These are phyloP conservation scores for Lithospermum erythrorhizon DNA, from an alignment of 257 asterid species.

Conservation along the genomic window DNA sequence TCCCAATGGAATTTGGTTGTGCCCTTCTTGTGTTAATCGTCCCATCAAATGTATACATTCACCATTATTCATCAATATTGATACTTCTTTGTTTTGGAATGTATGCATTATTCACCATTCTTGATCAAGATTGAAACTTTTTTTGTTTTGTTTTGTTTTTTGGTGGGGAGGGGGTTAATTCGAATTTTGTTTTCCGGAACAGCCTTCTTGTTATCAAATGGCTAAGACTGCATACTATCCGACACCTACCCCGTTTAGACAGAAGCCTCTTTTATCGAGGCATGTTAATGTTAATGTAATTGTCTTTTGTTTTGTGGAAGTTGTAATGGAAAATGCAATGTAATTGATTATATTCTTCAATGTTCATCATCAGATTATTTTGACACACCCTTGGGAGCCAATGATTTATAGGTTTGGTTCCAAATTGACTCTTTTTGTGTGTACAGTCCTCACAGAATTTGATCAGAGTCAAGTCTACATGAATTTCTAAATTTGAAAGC, in stretches of 20 bases:
- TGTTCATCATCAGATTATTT: too few species aligned
- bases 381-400: background rate
- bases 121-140: background rate
- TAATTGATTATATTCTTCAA: too few species aligned
- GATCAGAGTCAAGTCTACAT: background rate
- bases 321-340: background rate
- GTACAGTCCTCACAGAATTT: background rate
- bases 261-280: too few species aligned
- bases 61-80: background rate
- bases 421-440: background rate
- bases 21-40: slow-evolving; percentile 51
- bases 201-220: too few species aligned
- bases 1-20: slow-evolving; percentile 69
- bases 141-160: background rate
- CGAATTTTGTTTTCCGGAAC: too few species aligned
- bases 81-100: slow-evolving; percentile 21
- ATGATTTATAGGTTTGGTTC: background rate
- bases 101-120: slow-evolving; percentile 16
- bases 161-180: too few species aligned
- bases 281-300: too few species aligned
- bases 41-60: slow-evolving; percentile 37
- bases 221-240: too few species aligned
- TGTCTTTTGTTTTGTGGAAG: too few species aligned
- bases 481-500: background rate
- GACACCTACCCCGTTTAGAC: too few species aligned